Evolutionary conservation across 176 grass and related monocot genomes (phyloP), one percentile per base, ranked within the genome.

Genomic region (Ananas comosus): DNA sequence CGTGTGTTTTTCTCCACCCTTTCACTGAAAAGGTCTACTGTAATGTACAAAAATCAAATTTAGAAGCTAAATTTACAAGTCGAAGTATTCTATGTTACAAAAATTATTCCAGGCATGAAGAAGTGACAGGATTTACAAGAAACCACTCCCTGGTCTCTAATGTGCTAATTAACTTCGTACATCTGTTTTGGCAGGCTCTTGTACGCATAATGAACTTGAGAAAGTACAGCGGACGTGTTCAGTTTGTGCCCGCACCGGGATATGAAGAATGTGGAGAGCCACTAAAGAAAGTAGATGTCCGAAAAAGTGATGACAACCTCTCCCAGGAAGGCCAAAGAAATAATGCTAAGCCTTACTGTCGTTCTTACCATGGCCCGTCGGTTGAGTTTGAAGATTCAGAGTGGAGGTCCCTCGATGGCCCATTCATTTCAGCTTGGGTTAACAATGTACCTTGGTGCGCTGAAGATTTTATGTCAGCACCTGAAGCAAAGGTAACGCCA

Each of bases 341-440:
- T 50, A 74, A 49, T 13, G 25, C 12, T 22, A 80, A 82, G 49
- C 70, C 57, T 61, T 73, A 72, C 74, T 73, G 66, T 13, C 50
- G 66, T 69, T 69, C 74, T 48, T 99, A 91, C 69, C 23, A 49
- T 27, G 95, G 90, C 52, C 78, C 85, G 48, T 81, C 77, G 10
- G 64, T 78, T 77, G 51, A 81, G 12, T 70, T 79, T 21, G 49
- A 64, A 16, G 82, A 79, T 63, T 76, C 67, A 11, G 10, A 91
- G 27, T 99, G 95, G 95, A 99, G 95, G 68, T 94, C 77, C 50
- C 72, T 99, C 47, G 82, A 82, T 4, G 95, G 95, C 8, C 95
- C 95, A 16, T 99, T 94, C 80, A 71, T 99, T 67, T 83, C 88
- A 3, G 85, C 88, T 23, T 93, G 87, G 90, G 49, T 99, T n/a